Evolutionary conservation across 2,329 filamentous ascomycete genomes (phyloP).

Genomic region (Knufia fluminis): DNA sequence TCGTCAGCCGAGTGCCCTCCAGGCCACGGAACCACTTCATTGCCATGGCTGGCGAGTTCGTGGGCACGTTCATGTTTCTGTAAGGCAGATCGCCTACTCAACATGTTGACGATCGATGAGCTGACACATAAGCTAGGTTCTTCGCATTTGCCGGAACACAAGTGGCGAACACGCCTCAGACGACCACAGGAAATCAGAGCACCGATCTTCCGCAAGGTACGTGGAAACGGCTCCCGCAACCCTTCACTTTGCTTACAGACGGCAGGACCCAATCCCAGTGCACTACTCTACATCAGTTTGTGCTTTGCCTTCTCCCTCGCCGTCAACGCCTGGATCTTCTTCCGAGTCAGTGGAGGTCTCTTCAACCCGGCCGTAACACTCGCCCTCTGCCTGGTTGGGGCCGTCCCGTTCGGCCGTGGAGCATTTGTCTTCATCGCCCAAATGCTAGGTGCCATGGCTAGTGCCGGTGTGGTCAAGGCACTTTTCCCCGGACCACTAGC

Average conservation of each 20-base stretch:
- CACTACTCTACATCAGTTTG: conserved; percentile 36
- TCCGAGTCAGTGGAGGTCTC: conserved; percentile 42
- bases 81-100: conserved; percentile 5
- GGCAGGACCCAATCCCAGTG: conserved; percentile 27
- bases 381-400: conserved; percentile 50
- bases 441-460: conserved; percentile 49
- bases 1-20: conserved; percentile 25
- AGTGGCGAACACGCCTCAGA: conserved; percentile 34
- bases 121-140: conserved; percentile 25
- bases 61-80: conserved; percentile 43
- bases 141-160: conserved; percentile 42
- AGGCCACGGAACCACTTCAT: conserved; percentile 37
- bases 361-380: conserved; percentile 50
- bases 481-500: conserved; percentile 50
- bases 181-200: conserved; percentile 24
- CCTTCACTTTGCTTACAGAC: conserved; percentile 15
- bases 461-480: conserved; percentile 48
- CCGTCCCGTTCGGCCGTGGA: conserved; percentile 45
- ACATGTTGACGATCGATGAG: background rate
- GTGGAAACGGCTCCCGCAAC: too few species aligned
- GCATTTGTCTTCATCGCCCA: conserved; percentile 48
- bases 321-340: conserved; percentile 49
- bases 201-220: conserved; percentile 1
- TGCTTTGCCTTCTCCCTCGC: conserved; percentile 40
- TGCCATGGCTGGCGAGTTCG: conserved; percentile 42